Conservation (phyloP, 225 moss, liverwort and hornwort species). For the Marchantia paleacea region DNA sequence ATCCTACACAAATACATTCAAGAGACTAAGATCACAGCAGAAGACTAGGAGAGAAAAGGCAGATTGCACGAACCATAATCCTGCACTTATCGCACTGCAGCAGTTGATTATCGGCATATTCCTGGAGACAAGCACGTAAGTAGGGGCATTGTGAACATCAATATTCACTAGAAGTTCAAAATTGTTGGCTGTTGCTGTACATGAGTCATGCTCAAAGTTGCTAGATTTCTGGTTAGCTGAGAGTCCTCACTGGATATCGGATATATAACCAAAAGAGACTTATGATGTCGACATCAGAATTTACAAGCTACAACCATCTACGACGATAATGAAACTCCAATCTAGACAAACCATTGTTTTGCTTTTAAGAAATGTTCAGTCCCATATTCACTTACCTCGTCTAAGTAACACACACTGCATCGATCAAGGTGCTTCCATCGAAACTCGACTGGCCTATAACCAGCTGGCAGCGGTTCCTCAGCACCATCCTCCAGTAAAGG, state of each 20-base stretch:
- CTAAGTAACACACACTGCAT: constrained; percentile 93
- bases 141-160: background rate
- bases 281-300: background rate
- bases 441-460: constrained; percentile 80
- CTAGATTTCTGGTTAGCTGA: no score
- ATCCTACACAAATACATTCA: background rate
- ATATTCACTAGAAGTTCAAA: background rate
- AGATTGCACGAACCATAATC: constrained; percentile 56
- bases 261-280: background rate
- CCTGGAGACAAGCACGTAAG: constrained; percentile 26
- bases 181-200: background rate
- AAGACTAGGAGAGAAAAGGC: background rate
- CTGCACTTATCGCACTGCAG: constrained; percentile 98
- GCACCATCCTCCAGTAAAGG: constrained; percentile 51
- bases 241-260: no score
- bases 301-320: background rate
- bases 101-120: constrained; percentile 87
- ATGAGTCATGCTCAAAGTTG: background rate
- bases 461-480: constrained; percentile 79
- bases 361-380: background rate
- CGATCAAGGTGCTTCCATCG: constrained; percentile 92
- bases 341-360: background rate
- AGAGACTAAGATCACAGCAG: background rate
- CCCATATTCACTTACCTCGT: constrained; percentile 48
- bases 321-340: background rate